Conservation (phyloP, 768 basidiomycete genomes). For the Amanita inopinata region DNA sequence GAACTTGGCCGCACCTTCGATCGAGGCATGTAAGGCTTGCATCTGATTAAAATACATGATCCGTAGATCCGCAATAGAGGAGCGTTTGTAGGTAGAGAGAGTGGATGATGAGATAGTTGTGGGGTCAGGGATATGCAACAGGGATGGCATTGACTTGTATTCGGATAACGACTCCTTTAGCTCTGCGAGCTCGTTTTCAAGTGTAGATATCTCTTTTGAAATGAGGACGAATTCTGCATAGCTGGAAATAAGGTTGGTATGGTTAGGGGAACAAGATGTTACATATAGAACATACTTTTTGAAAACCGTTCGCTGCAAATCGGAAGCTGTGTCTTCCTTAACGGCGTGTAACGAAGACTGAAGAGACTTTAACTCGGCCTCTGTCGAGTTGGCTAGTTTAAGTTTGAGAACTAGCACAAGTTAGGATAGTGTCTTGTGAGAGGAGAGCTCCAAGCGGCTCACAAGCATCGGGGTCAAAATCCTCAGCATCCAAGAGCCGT, state of each 20-base stretch:
- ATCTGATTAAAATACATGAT: constrained; percentile 93
- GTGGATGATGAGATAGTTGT: constrained; percentile 43
- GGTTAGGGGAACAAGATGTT: not conserved
- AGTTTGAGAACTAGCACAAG: constrained; percentile 53
- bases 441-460: constrained; percentile 24
- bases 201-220: constrained; percentile 91
- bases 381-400: constrained; percentile 86
- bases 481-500: constrained; percentile 59
- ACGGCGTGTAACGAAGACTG: constrained; percentile 67
- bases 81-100: constrained; percentile 49
- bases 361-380: constrained; percentile 65
- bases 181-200: constrained; percentile 97
- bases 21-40: constrained; percentile 78
- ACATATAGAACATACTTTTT: constrained; percentile 55
- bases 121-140: constrained; percentile 82
- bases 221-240: constrained; percentile 96
- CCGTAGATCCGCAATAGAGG: constrained; percentile 92
- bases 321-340: constrained; percentile 64
- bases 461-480: constrained; percentile 88
- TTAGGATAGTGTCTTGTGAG: not conserved
- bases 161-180: constrained; percentile 90
- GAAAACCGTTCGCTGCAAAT: constrained; percentile 89
- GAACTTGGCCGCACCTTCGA: constrained; percentile 94
- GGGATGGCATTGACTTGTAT: constrained; percentile 92
- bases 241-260: constrained; percentile 31